Base-by-base conservation (phyloP, 2,329 filamentous ascomycete genomes). In the Iodosphaeria phyllophila region DNA sequence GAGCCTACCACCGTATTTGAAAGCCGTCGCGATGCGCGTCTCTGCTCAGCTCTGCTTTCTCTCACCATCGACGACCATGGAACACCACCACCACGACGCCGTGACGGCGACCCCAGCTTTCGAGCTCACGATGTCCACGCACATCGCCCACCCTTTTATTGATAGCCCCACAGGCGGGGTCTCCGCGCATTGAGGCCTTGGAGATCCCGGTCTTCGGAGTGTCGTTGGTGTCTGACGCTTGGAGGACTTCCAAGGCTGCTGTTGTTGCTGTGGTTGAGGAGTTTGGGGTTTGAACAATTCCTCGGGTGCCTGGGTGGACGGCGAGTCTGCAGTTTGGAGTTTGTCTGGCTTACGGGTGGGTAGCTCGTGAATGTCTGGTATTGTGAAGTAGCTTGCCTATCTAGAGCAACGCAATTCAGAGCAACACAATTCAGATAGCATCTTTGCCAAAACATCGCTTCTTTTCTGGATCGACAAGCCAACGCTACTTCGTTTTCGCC, bases 111-210 rank as follows among this genome's bases (percentile, higher is more conserved):
- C 22, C 22, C 13, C 13, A 22, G 17, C 29, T 22, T 27, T 19
- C 15, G 27, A 27, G 27, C 21, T 30, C 33, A 34, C 22, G 23
- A 41, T 44, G 35, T 30, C 31, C 22, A 27, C 28, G 30, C 29
- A 28, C 26, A 30, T 31, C 27, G 24, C 19, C 23, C 8, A 23
- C 23, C 21, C 27, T 25, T 26, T n/a, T n/a, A n/a, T 36, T 13
- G 31, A 54, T 54, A 61, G 48, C 58, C 60, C 60, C 58, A 63
- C 58, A 40, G 58, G 32, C 36, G 59, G 59, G 60, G 58, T 60
- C 32, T 38, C 38, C 33, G 42, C 38, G 36, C 39, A 56, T 40
- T 64, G 54, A 51, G 33, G 33, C 28, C 17, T 25, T 25, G 28
- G 32, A 30, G 30, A 31, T 41, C 36, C 47, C 36, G 36, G 35